Percentiles rank a stretch among this genome's conserved stretches.
Evolutionary conservation across 345 rosid genomes (phyloP).

Genomic region (Dovyalis caffra): DNA sequence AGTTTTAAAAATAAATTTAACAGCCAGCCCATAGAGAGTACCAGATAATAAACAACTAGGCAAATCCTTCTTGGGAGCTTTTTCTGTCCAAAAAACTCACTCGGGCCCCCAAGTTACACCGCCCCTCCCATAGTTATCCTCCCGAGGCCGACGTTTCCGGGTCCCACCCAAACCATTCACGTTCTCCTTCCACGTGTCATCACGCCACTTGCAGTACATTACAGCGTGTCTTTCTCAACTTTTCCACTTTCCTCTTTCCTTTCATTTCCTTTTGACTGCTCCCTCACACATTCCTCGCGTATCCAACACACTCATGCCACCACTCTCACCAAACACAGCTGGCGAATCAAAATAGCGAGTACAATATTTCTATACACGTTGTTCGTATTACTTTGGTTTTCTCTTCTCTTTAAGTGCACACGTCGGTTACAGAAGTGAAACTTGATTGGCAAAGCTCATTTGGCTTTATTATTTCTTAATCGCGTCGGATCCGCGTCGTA

Average conservation of each 20-base stretch:
- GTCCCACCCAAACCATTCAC: conserved; percentile 20
- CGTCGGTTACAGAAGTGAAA: conserved; percentile 30
- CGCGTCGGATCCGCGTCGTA: conserved; percentile 40
- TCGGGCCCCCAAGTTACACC: conserved; percentile 7
- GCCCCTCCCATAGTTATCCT: conserved; percentile 17
- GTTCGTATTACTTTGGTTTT: background rate
- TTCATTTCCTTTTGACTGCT: conserved; percentile 10
- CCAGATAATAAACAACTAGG: background rate
- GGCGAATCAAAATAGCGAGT: background rate
- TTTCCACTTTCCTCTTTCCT: conserved; percentile 7
- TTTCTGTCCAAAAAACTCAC: too few species aligned
- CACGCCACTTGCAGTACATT: background rate
- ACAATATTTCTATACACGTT: accelerated
- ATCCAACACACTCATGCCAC: background rate
- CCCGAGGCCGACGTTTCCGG: conserved; percentile 7
- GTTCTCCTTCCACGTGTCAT: conserved; percentile 25
- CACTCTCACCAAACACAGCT: background rate
- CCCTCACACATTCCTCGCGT: conserved; percentile 1
- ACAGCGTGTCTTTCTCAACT: conserved; percentile 4
- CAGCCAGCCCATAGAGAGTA: background rate
- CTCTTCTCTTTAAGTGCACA: background rate
- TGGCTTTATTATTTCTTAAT: conserved; percentile 7
- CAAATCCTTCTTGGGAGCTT: too few species aligned
- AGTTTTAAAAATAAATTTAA: background rate
- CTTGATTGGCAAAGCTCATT: conserved; percentile 9